Evolutionary conservation across 352 stramenopile genomes (phyloP).

Genomic region (Phytophthora cajani): DNA sequence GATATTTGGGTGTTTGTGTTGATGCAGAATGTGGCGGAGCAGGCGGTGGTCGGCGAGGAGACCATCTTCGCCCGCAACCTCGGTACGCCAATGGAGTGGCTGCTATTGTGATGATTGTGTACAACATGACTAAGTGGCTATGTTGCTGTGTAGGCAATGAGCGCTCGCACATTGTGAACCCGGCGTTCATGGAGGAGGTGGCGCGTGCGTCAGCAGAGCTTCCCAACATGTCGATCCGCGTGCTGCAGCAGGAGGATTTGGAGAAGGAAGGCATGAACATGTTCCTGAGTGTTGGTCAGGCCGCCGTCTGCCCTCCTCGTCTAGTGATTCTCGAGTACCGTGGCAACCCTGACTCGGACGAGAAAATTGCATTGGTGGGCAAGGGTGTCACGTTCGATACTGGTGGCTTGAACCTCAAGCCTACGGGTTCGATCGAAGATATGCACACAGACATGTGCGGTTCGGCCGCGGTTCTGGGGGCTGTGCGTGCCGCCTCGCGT

Average conservation of each 20-base stretch:
- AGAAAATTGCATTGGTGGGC: conserved; percentile 88
- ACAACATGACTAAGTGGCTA: not conserved
- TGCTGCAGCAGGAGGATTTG: conserved; percentile 84
- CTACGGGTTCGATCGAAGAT: conserved; percentile 89
- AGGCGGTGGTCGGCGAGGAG: conserved; percentile 74
- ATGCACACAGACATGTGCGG: conserved; percentile 95
- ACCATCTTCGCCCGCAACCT: conserved; percentile 89
- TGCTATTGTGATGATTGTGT: not conserved
- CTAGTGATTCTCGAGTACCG: conserved; percentile 88
- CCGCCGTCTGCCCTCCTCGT: conserved; percentile 69
- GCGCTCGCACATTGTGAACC: conserved; percentile 76
- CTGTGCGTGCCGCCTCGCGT: conserved; percentile 75
- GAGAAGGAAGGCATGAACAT: conserved; percentile 85
- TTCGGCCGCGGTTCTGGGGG: conserved; percentile 85
- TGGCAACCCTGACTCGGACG: conserved; percentile 66
- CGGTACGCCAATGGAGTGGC: conserved; percentile 30
- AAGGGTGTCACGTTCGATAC: conserved; percentile 97
- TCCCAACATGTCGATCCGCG: conserved; percentile 79
- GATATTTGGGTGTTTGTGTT: conserved; percentile 3
- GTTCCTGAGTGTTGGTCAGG: conserved; percentile 85
- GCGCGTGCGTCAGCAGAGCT: conserved; percentile 69
- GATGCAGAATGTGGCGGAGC: conserved; percentile 63
- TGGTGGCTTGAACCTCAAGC: conserved; percentile 95
- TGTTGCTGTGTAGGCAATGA: conserved; percentile 59
- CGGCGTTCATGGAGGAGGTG: conserved; percentile 85